A percentile compares a stretch with the other conserved stretches of the same genome.
These are phyloP conservation scores for Termitomyces heimii DNA, from an alignment of 768 basidiomycete species.

Conservation along the genomic window DNA sequence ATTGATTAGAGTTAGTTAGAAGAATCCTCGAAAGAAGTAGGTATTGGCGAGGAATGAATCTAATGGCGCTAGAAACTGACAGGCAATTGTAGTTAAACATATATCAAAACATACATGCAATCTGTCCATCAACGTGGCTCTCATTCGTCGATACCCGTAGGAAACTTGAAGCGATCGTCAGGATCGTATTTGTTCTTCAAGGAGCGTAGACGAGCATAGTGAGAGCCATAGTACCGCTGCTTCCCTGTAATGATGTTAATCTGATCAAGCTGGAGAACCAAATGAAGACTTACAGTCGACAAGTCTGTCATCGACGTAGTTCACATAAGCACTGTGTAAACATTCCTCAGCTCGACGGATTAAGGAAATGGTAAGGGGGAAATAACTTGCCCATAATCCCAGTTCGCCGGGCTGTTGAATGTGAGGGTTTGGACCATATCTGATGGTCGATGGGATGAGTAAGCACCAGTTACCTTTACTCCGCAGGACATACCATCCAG, in stretches of 20 bases:
- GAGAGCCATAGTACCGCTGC: constrained; percentile 23
- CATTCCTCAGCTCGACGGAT: background rate
- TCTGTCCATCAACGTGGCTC: constrained; percentile 4
- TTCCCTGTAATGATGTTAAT: constrained; percentile 18
- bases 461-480: constrained; percentile 16
- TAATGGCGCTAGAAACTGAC: no score
- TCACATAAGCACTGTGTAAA: constrained; percentile 22
- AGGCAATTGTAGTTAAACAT: background rate
- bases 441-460: background rate
- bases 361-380: background rate
- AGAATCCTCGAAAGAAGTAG: no score
- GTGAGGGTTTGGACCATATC: constrained; percentile 8
- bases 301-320: constrained; percentile 32
- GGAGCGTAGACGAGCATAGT: constrained; percentile 23
- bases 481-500: constrained; percentile 23
- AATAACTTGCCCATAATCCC: constrained; percentile 22
- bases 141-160: constrained; percentile 23
- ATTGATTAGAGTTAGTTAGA: no score
- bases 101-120: background rate
- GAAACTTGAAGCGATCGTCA: constrained; percentile 30
- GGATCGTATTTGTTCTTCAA: constrained; percentile 31
- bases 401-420: constrained; percentile 19
- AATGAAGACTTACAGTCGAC: constrained; percentile 21
- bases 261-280: background rate
- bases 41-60: no score